A percentile compares a stretch with the other conserved stretches of the same genome.
These are phyloP conservation scores for Boletellus sp. DNA, from an alignment of 768 basidiomycete species.

Conservation along the genomic window DNA sequence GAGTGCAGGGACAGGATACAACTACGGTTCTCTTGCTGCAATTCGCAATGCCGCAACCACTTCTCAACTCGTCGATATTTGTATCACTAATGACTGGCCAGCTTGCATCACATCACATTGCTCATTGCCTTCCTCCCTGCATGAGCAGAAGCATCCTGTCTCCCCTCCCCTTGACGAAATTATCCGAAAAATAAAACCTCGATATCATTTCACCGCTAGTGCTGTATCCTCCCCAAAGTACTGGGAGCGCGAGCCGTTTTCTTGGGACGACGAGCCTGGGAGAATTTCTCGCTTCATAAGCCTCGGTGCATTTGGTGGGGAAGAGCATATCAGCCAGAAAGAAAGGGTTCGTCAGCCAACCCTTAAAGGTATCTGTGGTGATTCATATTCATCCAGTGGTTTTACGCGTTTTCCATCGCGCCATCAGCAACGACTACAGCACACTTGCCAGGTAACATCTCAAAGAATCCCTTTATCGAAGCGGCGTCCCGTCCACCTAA, in stretches of 20 bases:
- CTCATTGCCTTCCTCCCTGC: conserved; percentile 43
- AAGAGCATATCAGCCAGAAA: conserved; percentile 61
- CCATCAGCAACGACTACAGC: conserved; percentile 42
- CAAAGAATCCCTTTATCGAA: conserved; percentile 67
- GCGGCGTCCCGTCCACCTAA: conserved; percentile 41
- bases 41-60: conserved; percentile 60
- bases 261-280: conserved; percentile 70
- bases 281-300: conserved; percentile 75
- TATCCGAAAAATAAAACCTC: conserved; percentile 64
- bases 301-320: conserved; percentile 82
- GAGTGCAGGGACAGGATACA: conserved; percentile 41
- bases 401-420: conserved; percentile 90
- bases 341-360: conserved; percentile 61
- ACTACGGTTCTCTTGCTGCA: conserved; percentile 61
- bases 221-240: conserved; percentile 69
- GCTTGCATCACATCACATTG: conserved; percentile 60
- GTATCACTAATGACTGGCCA: conserved; percentile 81
- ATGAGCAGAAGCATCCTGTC: conserved; percentile 40
- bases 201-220: conserved; percentile 80
- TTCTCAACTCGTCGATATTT: conserved; percentile 71
- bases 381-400: conserved; percentile 61
- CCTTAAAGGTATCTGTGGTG: conserved; percentile 2
- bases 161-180: conserved; percentile 64
- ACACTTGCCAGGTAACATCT: conserved; percentile 56
- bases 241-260: conserved; percentile 94